These are phyloP conservation scores for Botrytis hyacinthi DNA, from an alignment of 2,329 filamentous ascomycete species.

Conservation along the genomic window DNA sequence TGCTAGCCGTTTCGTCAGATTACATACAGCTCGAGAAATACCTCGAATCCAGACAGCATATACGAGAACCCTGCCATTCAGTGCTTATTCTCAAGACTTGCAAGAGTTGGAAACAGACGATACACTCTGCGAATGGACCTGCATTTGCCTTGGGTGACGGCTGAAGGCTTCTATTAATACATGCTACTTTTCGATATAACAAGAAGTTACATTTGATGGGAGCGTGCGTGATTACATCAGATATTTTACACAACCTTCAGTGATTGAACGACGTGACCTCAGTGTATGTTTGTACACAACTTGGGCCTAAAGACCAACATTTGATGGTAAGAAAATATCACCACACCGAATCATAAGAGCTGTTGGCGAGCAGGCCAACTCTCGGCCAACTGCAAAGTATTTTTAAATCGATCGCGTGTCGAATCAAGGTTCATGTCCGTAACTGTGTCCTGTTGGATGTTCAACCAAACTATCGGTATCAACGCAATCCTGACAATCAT, in stretches of 20 bases:
- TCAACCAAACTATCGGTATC: slow-evolving; percentile 9
- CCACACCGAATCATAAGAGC: not conserved
- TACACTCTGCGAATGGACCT: too few relatives aligned
- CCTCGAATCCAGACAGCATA: not conserved
- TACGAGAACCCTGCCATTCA: too few relatives aligned
- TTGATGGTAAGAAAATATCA: not conserved
- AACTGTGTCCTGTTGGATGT: not conserved
- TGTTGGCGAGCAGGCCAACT: not conserved
- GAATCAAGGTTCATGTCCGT: not conserved
- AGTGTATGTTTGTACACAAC: not conserved
- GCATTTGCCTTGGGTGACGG: not conserved
- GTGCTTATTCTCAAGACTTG: not conserved
- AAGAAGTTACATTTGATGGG: too few relatives aligned
- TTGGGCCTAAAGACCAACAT: not conserved
- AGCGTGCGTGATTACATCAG: not conserved
- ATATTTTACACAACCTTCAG: not conserved
- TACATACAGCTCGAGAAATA: too few relatives aligned
- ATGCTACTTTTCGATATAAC: too few relatives aligned
- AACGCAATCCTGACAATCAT: not conserved
- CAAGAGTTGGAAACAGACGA: not conserved
- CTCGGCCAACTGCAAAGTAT: not conserved
- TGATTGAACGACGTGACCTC: not conserved
- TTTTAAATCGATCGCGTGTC: not conserved
- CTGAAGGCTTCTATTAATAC: too few relatives aligned
- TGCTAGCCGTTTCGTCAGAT: too few relatives aligned